These are phyloP conservation scores for Zygnema circumcarinatum DNA, from an alignment of 139 green algal genomes.

Conservation along the genomic window DNA sequence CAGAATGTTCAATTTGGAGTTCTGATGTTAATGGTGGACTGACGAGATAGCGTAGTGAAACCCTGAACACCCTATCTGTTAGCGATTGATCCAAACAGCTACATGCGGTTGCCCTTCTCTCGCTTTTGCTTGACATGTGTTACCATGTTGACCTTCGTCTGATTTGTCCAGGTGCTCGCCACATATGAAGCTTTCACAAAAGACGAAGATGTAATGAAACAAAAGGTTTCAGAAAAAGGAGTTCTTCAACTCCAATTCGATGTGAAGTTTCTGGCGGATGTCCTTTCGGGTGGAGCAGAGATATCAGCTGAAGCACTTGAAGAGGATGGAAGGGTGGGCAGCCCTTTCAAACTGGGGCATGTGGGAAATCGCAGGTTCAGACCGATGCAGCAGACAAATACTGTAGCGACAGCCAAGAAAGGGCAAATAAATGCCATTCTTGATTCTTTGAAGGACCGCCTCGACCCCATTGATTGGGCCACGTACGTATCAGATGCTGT, in stretches of 20 bases:
- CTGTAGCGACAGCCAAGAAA: not conserved
- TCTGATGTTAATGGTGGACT: too few relatives aligned
- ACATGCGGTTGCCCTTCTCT: constrained; percentile 3
- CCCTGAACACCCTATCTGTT: too few relatives aligned
- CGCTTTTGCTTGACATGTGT: too few relatives aligned
- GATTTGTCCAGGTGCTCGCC: constrained; percentile 18
- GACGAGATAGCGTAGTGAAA: too few relatives aligned
- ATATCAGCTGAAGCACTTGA: not conserved
- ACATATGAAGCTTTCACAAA: constrained; percentile 19
- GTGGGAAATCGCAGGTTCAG: not conserved
- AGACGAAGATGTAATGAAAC: constrained; percentile 24
- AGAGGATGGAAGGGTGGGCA: not conserved
- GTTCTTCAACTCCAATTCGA: constrained; percentile 93
- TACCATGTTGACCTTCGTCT: too few relatives aligned
- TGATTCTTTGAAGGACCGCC: constrained; percentile 36
- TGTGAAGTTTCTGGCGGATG: constrained; percentile 75
- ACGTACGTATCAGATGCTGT: constrained; percentile 70
- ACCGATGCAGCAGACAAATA: not conserved
- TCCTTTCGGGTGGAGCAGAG: constrained; percentile 71
- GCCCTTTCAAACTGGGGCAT: not conserved
- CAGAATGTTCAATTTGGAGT: too few relatives aligned
- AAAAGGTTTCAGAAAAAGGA: constrained; percentile 78
- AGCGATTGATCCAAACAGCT: too few relatives aligned
- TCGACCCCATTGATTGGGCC: constrained; percentile 98
- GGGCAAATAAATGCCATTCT: not conserved